Percentiles rank a stretch among this genome's conserved stretches.
Evolutionary conservation across 2,329 filamentous ascomycete genomes (phyloP).

Genomic region (Tolypocladium endophyticum): DNA sequence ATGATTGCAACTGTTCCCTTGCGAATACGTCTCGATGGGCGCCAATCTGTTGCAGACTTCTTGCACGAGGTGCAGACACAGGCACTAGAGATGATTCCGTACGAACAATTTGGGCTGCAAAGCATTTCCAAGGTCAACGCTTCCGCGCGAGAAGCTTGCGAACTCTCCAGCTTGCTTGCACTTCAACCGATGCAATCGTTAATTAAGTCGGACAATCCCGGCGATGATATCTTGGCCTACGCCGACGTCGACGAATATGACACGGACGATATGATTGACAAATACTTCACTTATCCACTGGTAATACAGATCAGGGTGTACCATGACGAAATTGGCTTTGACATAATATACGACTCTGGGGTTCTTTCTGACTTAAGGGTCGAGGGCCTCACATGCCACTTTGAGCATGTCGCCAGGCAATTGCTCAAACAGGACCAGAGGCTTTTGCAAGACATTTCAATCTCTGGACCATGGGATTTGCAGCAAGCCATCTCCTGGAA

Average conservation of each 20-base stretch:
- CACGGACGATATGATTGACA: constrained; percentile 5
- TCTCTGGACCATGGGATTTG: not conserved
- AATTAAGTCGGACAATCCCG: not conserved
- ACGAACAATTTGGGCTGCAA: not conserved
- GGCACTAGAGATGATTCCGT: constrained; percentile 5
- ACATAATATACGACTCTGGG: not conserved
- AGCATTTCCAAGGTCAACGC: not conserved
- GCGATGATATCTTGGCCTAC: not conserved
- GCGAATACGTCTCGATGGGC: constrained; percentile 1
- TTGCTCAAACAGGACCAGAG: not conserved
- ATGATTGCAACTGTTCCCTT: constrained; percentile 11
- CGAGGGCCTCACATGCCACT: not conserved
- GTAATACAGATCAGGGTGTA: constrained; percentile 26
- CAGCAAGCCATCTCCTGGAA: not conserved
- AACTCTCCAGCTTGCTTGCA: not conserved
- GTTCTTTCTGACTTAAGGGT: not conserved
- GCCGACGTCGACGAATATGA: not conserved
- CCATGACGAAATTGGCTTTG: constrained; percentile 14
- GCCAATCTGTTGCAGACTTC: constrained; percentile 5
- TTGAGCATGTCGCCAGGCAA: not conserved
- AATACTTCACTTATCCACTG: constrained; percentile 7
- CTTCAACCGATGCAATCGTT: not conserved
- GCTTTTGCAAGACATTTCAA: not conserved
- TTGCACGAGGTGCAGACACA: constrained; percentile 9
- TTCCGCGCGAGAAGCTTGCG: not conserved